A percentile compares a stretch with the other conserved stretches of the same genome.
Conservation (phyloP, 352 stramenopile genomes). For the Peronospora belbahrii region DNA sequence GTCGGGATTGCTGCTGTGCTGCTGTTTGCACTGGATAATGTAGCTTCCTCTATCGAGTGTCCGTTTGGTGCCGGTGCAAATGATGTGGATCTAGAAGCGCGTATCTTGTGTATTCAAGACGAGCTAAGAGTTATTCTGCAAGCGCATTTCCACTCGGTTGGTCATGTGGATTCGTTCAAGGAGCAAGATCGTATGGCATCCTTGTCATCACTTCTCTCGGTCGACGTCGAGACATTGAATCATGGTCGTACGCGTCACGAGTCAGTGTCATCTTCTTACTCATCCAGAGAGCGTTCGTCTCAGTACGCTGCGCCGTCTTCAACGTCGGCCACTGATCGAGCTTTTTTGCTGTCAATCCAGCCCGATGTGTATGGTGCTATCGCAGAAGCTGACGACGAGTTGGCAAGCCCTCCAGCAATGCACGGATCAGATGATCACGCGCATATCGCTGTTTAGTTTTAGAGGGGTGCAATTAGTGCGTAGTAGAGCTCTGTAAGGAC, state of each 20-base stretch:
- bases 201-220: slow-evolving; percentile 35
- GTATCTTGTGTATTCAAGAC: slow-evolving; percentile 43
- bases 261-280: slow-evolving; percentile 43
- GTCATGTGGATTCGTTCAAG: slow-evolving; percentile 33
- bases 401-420: slow-evolving; percentile 20
- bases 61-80: slow-evolving; percentile 34
- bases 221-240: slow-evolving; percentile 25
- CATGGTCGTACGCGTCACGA: slow-evolving; percentile 21
- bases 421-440: slow-evolving; percentile 23
- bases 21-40: slow-evolving; percentile 42
- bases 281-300: slow-evolving; percentile 30
- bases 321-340: slow-evolving; percentile 30
- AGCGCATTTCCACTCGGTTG: slow-evolving; percentile 41
- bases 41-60: slow-evolving; percentile 45
- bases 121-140: slow-evolving; percentile 47
- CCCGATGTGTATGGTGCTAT: slow-evolving; percentile 31
- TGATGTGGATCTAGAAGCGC: slow-evolving; percentile 35
- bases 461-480: not conserved
- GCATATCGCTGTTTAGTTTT: slow-evolving; percentile 29
- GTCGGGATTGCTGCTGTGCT: slow-evolving; percentile 33
- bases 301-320: slow-evolving; percentile 29
- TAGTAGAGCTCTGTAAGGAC: slow-evolving; percentile 15
- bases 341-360: slow-evolving; percentile 28
- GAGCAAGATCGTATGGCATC: slow-evolving; percentile 39
- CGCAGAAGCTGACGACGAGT: slow-evolving; percentile 29